Evolutionary conservation across 257 asterid genomes (phyloP).

Genomic region (Ilex asprella): DNA sequence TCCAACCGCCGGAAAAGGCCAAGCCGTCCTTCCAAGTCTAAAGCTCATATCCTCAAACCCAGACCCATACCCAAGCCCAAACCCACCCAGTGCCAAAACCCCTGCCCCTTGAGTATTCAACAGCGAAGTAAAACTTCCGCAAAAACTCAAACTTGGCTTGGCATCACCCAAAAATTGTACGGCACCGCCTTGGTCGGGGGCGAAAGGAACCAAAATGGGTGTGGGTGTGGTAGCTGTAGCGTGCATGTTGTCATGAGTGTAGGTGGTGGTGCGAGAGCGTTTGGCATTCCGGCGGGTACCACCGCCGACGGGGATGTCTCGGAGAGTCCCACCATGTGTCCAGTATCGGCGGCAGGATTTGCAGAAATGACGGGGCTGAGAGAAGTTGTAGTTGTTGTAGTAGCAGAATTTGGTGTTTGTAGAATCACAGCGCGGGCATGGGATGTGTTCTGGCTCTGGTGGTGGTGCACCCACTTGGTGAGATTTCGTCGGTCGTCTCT

Average conservation of each 20-base stretch:
- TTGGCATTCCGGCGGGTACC: conserved; percentile 84
- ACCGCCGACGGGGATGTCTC: conserved; percentile 94
- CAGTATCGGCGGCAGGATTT: conserved; percentile 96
- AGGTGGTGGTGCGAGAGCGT: conserved; percentile 46
- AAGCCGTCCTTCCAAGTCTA: conserved; percentile 52
- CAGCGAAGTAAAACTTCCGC: conserved; percentile 72
- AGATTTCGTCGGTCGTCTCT: conserved; percentile 28
- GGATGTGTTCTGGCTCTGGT: conserved; percentile 82
- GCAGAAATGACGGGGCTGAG: conserved; percentile 95
- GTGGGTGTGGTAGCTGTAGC: conserved; percentile 4
- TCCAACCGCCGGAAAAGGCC: conserved; percentile 52
- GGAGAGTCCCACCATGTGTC: conserved; percentile 96
- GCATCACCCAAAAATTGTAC: conserved; percentile 12
- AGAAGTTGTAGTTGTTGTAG: conserved; percentile 93
- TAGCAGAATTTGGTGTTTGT: conserved; percentile 87
- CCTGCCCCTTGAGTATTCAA: conserved; percentile 54
- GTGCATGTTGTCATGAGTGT: not conserved
- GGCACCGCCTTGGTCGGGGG: conserved; percentile 27
- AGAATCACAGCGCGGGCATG: conserved; percentile 95
- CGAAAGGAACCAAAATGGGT: conserved; percentile 33
- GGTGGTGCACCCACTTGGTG: conserved; percentile 57
- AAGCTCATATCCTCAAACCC: conserved; percentile 58
- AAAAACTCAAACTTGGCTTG: conserved; percentile 18
- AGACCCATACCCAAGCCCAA: conserved; percentile 45
- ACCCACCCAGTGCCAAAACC: conserved; percentile 45